Percentiles rank a stretch among this genome's conserved stretches.
Conservation (phyloP, 176 grass and related monocot species). For the Coix lacrymajobi region DNA sequence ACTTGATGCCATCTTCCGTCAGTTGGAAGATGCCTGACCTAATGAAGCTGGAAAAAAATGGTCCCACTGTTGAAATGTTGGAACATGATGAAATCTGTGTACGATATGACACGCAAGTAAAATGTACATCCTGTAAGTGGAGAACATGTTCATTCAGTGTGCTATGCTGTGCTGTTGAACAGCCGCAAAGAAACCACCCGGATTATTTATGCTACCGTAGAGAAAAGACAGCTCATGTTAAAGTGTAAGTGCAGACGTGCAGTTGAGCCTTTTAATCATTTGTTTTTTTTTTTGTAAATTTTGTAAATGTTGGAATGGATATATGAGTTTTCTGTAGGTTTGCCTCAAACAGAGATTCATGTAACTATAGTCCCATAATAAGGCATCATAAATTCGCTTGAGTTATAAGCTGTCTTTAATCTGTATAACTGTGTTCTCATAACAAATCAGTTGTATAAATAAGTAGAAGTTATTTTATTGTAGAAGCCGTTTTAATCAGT, state of each 20-base stretch:
- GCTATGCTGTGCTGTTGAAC: background rate
- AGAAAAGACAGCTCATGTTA: background rate
- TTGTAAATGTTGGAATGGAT: background rate
- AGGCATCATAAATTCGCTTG: background rate
- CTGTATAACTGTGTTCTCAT: no score
- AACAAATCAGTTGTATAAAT: no score
- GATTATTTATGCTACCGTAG: background rate
- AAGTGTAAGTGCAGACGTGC: background rate
- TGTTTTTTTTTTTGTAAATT: background rate
- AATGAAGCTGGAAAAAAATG: background rate
- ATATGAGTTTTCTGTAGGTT: background rate
- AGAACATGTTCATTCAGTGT: background rate
- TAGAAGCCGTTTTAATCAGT: no score
- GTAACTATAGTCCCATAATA: background rate
- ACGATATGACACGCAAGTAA: background rate
- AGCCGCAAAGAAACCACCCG: background rate
- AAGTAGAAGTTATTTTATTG: no score
- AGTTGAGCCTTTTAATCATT: background rate
- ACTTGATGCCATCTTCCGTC: background rate
- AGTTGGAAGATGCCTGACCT: background rate
- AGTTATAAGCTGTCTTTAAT: no score
- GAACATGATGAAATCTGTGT: background rate
- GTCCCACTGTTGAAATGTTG: background rate
- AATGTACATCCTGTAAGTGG: background rate
- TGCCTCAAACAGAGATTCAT: background rate